Base-by-base conservation (phyloP, 108 stramenopile genomes). In the Fragilaria radians region DNA sequence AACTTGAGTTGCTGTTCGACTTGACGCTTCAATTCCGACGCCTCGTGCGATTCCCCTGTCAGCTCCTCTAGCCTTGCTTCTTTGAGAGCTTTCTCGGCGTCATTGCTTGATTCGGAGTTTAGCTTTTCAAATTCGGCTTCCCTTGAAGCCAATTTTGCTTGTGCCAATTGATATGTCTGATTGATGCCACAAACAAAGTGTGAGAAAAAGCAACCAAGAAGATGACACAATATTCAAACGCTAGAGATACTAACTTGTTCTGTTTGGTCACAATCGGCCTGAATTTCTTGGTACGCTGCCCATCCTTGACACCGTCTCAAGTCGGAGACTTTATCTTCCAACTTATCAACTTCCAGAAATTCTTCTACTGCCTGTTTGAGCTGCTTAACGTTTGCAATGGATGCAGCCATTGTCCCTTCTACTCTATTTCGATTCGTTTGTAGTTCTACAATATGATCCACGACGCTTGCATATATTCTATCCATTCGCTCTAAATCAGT, bases 401-500 rank as follows among this genome's bases (percentile, higher is more conserved):
- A 28, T 0, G 48, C 56, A 18, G 66, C 47, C n/a, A 94, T 48
- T 5, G 52, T 57, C 28, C 53, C 55, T 32, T 50, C 49, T 34
- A 83, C 64, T 21, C 62, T 46, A 27, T 65, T 54, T 50, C 72
- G 61, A 29, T 73, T 56, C 2, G 57, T 22, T 23, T 55, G 48
- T 61, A 91, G 54, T 9, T 88, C 81, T 5, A 66, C 28, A 26
- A 90, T 57, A 30, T 73, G 61, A 45, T 88, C 88, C 48, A 53
- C 32, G 23, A 78, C 73, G 25, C 33, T 57, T 9, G 78, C 75
- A 60, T 85, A 87, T 4, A 30, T 65, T 9, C 72, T 54, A 68
- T 85, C 83, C 17, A 94, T 69, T 2, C 91, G 72, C 52, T 87
- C 89, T 52, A 97, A 67, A 46, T 96, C 95, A 0, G 96, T 99